These are phyloP conservation scores for Pseudocercospora cruenta DNA, from an alignment of 2,329 filamentous ascomycete genomes.

Conservation along the genomic window DNA sequence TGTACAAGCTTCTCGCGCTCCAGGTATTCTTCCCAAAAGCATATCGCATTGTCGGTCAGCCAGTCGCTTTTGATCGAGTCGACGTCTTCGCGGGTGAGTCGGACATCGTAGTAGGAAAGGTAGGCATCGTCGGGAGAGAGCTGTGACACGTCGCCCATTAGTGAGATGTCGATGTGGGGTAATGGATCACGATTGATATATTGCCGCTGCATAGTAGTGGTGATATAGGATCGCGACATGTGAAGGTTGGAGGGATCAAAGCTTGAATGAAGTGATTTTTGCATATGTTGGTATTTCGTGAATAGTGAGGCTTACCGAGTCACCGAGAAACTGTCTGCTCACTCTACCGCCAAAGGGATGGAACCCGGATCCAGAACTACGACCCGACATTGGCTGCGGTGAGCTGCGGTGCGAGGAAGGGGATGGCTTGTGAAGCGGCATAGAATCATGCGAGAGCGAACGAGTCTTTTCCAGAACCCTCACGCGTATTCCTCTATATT, in stretches of 20 bases:
- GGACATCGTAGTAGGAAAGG: constrained; percentile 62
- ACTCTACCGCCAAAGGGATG: constrained; percentile 59
- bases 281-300: neutral
- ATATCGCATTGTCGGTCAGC: constrained; percentile 96
- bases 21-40: constrained; percentile 97
- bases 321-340: constrained; percentile 56
- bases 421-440: constrained; percentile 19
- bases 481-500: neutral
- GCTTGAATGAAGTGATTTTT: constrained; percentile 2
- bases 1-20: constrained; percentile 83
- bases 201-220: constrained; percentile 1
- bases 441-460: neutral
- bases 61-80: constrained; percentile 88
- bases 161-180: constrained; percentile 3
- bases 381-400: constrained; percentile 11
- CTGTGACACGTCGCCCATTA: constrained; percentile 34
- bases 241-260: constrained; percentile 1
- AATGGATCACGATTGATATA: constrained; percentile 3
- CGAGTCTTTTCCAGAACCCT: neutral
- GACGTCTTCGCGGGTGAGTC: constrained; percentile 87
- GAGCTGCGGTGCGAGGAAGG: constrained; percentile 13
- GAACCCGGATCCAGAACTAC: constrained; percentile 44
- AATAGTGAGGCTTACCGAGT: constrained; percentile 46
- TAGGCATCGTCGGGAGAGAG: constrained; percentile 68
- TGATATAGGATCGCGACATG: neutral